Conservation (phyloP, 2,329 filamentous ascomycete genomes). For the Fusarium sp. region DNA sequence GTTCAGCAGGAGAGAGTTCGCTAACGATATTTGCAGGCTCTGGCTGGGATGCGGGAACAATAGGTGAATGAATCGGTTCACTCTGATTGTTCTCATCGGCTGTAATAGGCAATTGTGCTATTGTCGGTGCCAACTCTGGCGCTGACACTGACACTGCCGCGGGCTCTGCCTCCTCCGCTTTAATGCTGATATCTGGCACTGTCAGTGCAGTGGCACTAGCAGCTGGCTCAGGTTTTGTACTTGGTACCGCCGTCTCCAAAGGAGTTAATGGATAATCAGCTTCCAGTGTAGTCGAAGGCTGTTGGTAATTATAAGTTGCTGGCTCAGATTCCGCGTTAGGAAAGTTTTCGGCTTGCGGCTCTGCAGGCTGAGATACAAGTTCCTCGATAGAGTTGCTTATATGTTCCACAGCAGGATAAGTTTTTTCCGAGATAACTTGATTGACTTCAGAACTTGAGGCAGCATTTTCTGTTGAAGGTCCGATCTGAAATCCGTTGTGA, state of each 20-base stretch:
- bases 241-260: slow-evolving; percentile 3
- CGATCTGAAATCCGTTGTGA: background rate
- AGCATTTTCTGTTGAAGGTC: slow-evolving; percentile 7
- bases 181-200: background rate
- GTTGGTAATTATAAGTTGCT: slow-evolving; percentile 16
- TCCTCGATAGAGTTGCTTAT: slow-evolving; percentile 29
- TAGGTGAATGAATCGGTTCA: slow-evolving; percentile 22
- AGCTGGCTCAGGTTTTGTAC: slow-evolving; percentile 9
- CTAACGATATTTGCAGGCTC: slow-evolving; percentile 21
- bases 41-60: slow-evolving; percentile 13
- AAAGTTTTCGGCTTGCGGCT: slow-evolving; percentile 30
- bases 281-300: slow-evolving; percentile 1
- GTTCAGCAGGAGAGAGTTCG: slow-evolving; percentile 3
- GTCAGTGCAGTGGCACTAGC: slow-evolving; percentile 1
- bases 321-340: slow-evolving; percentile 37
- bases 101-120: background rate
- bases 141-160: background rate
- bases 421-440: slow-evolving; percentile 11
- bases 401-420: slow-evolving; percentile 27
- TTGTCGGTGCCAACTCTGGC: background rate
- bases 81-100: slow-evolving; percentile 7
- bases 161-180: background rate
- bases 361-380: slow-evolving; percentile 29
- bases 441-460: slow-evolving; percentile 11
- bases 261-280: background rate